A percentile compares a stretch with the other conserved stretches of the same genome.
Evolutionary conservation across 2,329 filamentous ascomycete species (phyloP).

Genomic region (Diplodia mutila): DNA sequence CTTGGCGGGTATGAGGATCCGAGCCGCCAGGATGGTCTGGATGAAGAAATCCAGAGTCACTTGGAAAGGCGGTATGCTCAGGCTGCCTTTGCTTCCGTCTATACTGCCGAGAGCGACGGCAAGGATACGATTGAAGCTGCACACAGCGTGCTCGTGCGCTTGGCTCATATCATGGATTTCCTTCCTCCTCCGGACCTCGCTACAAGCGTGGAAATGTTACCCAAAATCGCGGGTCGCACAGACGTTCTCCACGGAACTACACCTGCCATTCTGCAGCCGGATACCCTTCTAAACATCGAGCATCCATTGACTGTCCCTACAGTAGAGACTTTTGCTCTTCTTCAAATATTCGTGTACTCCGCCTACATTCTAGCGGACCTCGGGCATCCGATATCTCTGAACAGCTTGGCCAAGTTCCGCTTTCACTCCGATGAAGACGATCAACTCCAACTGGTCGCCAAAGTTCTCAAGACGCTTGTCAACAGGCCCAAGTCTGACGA

Average conservation of each 20-base stretch:
- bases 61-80: slow-evolving; percentile 69
- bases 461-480: slow-evolving; percentile 60
- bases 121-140: slow-evolving; percentile 62
- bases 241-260: slow-evolving; percentile 39
- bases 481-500: slow-evolving; percentile 63
- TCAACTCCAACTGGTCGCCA: slow-evolving; percentile 63
- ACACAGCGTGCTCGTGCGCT: slow-evolving; percentile 63
- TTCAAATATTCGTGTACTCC: slow-evolving; percentile 64
- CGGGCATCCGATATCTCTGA: slow-evolving; percentile 46
- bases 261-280: slow-evolving; percentile 44
- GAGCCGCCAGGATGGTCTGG: slow-evolving; percentile 54
- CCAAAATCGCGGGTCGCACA: slow-evolving; percentile 45
- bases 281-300: slow-evolving; percentile 58
- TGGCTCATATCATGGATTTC: slow-evolving; percentile 64
- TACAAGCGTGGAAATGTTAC: slow-evolving; percentile 47
- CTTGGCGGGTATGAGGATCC: slow-evolving; percentile 61
- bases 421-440: slow-evolving; percentile 67
- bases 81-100: slow-evolving; percentile 68
- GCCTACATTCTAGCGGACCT: slow-evolving; percentile 49
- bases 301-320: slow-evolving; percentile 69
- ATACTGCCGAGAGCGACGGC: slow-evolving; percentile 65
- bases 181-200: slow-evolving; percentile 58
- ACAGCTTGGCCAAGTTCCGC: slow-evolving; percentile 60
- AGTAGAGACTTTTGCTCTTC: slow-evolving; percentile 58
- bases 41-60: slow-evolving; percentile 62